Evolutionary conservation across 2,329 filamentous ascomycete genomes (phyloP), one percentile per base, ranked within the genome.

Genomic region (Pyrenophora seminiperda): DNA sequence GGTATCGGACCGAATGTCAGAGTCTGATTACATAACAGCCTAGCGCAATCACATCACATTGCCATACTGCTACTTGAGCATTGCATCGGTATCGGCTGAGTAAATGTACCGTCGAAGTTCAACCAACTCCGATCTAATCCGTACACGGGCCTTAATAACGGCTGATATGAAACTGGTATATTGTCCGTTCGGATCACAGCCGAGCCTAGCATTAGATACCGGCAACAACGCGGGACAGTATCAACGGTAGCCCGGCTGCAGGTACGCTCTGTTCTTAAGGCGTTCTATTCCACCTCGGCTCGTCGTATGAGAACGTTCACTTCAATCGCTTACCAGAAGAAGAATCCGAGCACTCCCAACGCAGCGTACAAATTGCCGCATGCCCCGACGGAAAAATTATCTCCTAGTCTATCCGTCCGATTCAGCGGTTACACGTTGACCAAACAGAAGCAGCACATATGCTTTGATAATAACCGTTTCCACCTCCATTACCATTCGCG

Each of bases 121-220:
- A 49, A 31, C 38, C 36, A 40, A 41, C 34, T 42, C 50, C 22
- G 54, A 61, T 58, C 53, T 41, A n/a, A n/a, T n/a, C n/a, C n/a
- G n/a, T n/a, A 39, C 58, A 53, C 41, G 43, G 45, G 27, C 45
- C 22, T 54, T 52, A 61, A 54, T 56, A 55, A 59, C 38, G 47
- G 36, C 42, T 41, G 50, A 63, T 54, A 62, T 61, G 48, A 50
- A 47, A 46, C 45, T 53, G 50, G 54, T 43, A 56, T 51, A 54
- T 61, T 46, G 53, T 53, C 51, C 52, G 54, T 49, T 62, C 60
- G 62, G 60, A 50, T 58, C 51, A 56, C 33, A 61, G 49, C 64
- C 58, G 63, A 58, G 47, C 59, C 58, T 30, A 54, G 43, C 41
- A 51, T 53, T 49, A 53, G 36, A 38, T 30, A 34, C 39, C 19